Conservation (phyloP, 2,329 filamentous ascomycete species). For the Plectosphaerella plurivora region DNA sequence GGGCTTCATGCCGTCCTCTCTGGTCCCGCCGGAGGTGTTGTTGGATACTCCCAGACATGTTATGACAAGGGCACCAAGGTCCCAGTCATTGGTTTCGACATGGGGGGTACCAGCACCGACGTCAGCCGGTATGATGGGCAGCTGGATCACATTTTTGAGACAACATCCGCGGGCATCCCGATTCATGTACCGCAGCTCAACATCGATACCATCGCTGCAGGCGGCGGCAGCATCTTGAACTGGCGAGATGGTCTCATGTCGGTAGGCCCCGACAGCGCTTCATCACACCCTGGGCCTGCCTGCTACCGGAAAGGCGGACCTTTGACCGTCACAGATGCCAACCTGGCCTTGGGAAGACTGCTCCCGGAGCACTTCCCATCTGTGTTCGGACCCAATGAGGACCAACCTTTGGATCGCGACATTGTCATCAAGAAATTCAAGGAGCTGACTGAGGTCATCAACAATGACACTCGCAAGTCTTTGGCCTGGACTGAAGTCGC, state of each 20-base stretch:
- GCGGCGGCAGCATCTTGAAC: conserved; percentile 66
- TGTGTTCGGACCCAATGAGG: conserved; percentile 66
- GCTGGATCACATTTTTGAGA: conserved; percentile 55
- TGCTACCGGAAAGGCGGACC: conserved; percentile 69
- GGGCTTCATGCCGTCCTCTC: conserved; percentile 67
- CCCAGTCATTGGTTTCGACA: conserved; percentile 75
- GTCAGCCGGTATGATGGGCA: conserved; percentile 30
- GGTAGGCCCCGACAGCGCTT: conserved; percentile 68
- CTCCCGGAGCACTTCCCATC: conserved; percentile 64
- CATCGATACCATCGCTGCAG: conserved; percentile 68
- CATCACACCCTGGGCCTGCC: conserved; percentile 66
- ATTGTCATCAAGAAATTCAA: conserved; percentile 32
- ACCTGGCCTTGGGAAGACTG: conserved; percentile 59
- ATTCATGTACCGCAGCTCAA: conserved; percentile 48
- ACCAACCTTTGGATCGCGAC: conserved; percentile 45
- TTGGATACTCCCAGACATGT: conserved; percentile 71
- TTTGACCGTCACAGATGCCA: conserved; percentile 68
- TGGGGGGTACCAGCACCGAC: conserved; percentile 66
- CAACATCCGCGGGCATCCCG: conserved; percentile 68
- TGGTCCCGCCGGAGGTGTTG: conserved; percentile 75
- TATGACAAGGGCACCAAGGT: conserved; percentile 63
- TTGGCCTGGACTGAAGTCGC: conserved; percentile 33
- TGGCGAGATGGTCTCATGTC: conserved; percentile 70
- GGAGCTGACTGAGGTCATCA: conserved; percentile 38
- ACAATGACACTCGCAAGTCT: conserved; percentile 22